phyloP scores from a whole-genome alignment of 2,329 filamentous ascomycete genomes.

The Exophiala sp. region DNA sequence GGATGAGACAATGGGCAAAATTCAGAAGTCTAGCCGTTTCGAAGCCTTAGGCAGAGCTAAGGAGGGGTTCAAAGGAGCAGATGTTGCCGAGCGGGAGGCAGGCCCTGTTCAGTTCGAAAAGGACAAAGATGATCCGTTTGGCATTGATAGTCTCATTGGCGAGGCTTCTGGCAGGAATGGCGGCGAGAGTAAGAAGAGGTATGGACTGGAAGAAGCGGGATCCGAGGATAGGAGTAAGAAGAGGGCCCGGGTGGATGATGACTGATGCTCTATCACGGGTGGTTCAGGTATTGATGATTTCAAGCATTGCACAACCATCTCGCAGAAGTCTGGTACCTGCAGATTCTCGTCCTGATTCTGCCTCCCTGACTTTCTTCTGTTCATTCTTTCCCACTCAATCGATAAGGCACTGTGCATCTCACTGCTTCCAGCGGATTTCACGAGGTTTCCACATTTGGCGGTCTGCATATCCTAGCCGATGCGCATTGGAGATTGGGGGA shows the following conservation, averaged over 20 bases:
- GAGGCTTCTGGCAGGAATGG: constrained; percentile 53
- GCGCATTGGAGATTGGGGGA: too few species aligned
- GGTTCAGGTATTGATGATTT: too few species aligned
- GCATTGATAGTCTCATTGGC: constrained; percentile 87
- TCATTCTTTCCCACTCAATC: too few species aligned
- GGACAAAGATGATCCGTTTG: constrained; percentile 81
- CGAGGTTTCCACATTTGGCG: too few species aligned
- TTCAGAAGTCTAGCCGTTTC: constrained; percentile 80
- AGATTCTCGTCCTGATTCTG: too few species aligned
- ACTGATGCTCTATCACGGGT: constrained; percentile 35
- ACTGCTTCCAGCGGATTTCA: too few species aligned
- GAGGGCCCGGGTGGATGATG: constrained; percentile 73
- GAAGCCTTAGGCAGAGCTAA: constrained; percentile 80
- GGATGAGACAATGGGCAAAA: constrained; percentile 79
- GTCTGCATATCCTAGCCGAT: too few species aligned
- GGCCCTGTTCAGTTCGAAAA: constrained; percentile 97
- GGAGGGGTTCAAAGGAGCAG: constrained; percentile 81
- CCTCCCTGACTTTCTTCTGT: too few species aligned
- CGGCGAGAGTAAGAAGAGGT: constrained; percentile 65
- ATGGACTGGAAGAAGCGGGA: constrained; percentile 61
- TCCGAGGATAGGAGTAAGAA: constrained; percentile 54
- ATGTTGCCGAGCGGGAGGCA: constrained; percentile 71
- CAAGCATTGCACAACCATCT: too few species aligned
- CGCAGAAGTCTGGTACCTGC: too few species aligned
- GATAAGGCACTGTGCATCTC: too few species aligned